Conservation (phyloP, 2,329 filamentous ascomycete genomes). For the Fonsecaea multimorphosa region DNA sequence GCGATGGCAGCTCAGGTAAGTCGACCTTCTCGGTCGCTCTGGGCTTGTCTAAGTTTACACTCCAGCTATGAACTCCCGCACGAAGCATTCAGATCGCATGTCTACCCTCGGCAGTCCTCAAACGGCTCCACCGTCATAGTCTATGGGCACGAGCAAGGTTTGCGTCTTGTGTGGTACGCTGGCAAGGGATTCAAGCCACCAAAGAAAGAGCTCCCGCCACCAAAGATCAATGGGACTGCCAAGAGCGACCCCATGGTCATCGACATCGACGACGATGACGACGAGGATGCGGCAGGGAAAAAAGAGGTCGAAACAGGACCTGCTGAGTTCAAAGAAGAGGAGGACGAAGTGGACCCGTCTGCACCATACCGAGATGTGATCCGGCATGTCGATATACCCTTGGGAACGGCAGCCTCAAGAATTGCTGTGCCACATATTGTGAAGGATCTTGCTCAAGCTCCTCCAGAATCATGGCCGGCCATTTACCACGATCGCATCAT, state of each 20-base stretch:
- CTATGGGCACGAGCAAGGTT: conserved; percentile 64
- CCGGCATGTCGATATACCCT: conserved; percentile 60
- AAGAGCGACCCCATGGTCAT: conserved; percentile 59
- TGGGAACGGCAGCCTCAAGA: conserved; percentile 60
- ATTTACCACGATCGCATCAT: conserved; percentile 59
- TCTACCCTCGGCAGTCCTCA: conserved; percentile 64
- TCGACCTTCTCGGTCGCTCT: background rate
- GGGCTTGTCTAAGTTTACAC: conserved; percentile 3
- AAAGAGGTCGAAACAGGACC: conserved; percentile 36
- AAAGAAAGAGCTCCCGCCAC: conserved; percentile 40
- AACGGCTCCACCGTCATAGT: conserved; percentile 68
- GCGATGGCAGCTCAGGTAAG: conserved; percentile 52
- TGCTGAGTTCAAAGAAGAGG: conserved; percentile 59
- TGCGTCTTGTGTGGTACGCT: conserved; percentile 67
- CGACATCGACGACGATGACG: conserved; percentile 61
- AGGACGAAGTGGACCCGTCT: conserved; percentile 64
- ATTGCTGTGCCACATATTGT: conserved; percentile 55
- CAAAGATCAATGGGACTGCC: conserved; percentile 50
- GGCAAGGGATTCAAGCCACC: conserved; percentile 56
- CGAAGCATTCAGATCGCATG: conserved; percentile 61
- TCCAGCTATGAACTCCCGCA: conserved; percentile 66
- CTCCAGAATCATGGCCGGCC: conserved; percentile 49
- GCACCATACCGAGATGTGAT: conserved; percentile 61
- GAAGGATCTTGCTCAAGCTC: conserved; percentile 41
- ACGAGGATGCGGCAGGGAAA: conserved; percentile 53